A percentile compares a stretch with the other conserved stretches of the same genome.
Evolutionary conservation across 345 rosid genomes (phyloP).

Genomic region (Aurinia saxatilis): DNA sequence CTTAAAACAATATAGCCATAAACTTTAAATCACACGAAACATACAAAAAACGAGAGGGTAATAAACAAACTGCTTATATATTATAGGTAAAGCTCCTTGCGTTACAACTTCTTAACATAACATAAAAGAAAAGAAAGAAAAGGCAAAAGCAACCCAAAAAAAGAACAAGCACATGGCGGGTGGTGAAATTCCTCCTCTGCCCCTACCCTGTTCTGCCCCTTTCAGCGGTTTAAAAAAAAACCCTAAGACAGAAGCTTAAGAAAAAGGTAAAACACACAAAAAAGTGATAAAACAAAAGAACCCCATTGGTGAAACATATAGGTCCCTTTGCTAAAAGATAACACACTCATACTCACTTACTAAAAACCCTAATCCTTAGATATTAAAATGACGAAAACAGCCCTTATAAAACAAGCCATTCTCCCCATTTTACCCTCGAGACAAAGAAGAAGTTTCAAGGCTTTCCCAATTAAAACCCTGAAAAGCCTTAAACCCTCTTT

Average conservation of each 20-base stretch:
- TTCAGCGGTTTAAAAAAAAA: conserved; percentile 2
- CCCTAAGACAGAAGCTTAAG: conserved; percentile 14
- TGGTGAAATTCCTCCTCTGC: conserved; percentile 25
- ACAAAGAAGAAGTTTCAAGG: neutral
- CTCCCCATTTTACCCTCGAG: conserved; percentile 9
- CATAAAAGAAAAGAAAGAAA: conserved; percentile 1
- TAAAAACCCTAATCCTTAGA: conserved; percentile 8
- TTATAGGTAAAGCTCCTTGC: too few species aligned
- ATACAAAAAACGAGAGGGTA: too few species aligned
- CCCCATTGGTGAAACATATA: conserved; percentile 18
- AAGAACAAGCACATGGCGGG: conserved; percentile 17
- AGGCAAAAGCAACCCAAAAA: neutral
- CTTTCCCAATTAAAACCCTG: conserved; percentile 19
- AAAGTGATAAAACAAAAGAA: conserved; percentile 12
- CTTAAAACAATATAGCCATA: too few species aligned
- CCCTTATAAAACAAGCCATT: conserved; percentile 21
- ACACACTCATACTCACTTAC: conserved; percentile 14
- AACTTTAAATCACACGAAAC: too few species aligned
- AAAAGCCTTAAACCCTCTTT: conserved; percentile 16
- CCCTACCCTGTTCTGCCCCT: conserved; percentile 17
- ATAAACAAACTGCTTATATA: too few species aligned
- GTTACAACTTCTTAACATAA: too few species aligned
- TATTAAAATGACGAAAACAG: conserved; percentile 20
- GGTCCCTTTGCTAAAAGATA: conserved; percentile 15
- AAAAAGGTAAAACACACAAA: neutral